Percentiles rank a stretch among this genome's conserved stretches.
phyloP scores from a whole-genome alignment of 306 rosid species.

The Fragaria vesca region DNA sequence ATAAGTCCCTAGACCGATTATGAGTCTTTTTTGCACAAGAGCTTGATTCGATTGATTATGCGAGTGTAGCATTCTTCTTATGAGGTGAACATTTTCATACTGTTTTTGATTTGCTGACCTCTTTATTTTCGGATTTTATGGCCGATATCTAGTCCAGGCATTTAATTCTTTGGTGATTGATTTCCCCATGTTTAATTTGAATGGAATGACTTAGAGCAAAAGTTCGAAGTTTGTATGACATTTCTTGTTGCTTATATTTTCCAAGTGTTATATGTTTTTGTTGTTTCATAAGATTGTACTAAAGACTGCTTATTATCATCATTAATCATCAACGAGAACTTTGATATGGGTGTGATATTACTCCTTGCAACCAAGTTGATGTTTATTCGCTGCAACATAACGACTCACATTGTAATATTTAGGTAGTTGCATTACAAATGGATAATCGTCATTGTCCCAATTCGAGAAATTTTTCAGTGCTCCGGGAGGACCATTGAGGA shows the following conservation, averaged over 20 bases:
- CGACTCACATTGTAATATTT: too few species aligned
- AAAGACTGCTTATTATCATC: neutral
- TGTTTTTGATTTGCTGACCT: slow-evolving; percentile 20
- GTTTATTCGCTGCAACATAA: neutral
- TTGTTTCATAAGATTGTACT: neutral
- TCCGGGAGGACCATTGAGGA: too few species aligned
- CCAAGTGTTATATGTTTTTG: neutral
- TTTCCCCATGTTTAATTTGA: slow-evolving; percentile 82
- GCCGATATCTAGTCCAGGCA: slow-evolving; percentile 61
- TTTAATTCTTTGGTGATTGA: slow-evolving; percentile 92
- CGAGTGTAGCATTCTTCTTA: slow-evolving; percentile 32
- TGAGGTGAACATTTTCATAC: neutral
- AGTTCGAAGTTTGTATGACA: slow-evolving; percentile 67
- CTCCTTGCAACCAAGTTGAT: neutral
- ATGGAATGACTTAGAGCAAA: slow-evolving; percentile 89
- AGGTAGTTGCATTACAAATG: too few species aligned
- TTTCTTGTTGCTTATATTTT: slow-evolving; percentile 1
- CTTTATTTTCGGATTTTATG: slow-evolving; percentile 26
- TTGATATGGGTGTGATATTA: neutral
- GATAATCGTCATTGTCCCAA: too few species aligned
- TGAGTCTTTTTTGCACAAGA: slow-evolving; percentile 69
- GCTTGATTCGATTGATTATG: slow-evolving; percentile 69
- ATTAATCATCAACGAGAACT: neutral
- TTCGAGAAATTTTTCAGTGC: too few species aligned
- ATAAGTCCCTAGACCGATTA: slow-evolving; percentile 54